phyloP scores from a whole-genome alignment of 2,329 filamentous ascomycete genomes.

The Cladophialophora bantiana region DNA sequence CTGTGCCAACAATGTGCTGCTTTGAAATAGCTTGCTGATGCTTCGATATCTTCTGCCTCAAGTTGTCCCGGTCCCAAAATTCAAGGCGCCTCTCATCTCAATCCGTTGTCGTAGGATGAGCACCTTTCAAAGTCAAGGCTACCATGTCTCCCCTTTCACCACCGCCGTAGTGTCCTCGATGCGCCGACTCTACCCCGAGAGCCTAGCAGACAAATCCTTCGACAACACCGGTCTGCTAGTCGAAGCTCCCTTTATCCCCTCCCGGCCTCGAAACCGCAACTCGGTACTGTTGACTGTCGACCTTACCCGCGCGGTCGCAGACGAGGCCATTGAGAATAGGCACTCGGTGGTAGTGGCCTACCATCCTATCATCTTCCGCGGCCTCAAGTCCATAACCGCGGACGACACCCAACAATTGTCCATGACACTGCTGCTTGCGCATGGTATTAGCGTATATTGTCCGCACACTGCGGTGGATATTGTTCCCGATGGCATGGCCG shows the following conservation, averaged over 20 bases:
- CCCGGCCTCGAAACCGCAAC: conserved; percentile 63
- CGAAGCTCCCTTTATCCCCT: conserved; percentile 69
- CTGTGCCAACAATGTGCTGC: conserved; percentile 4
- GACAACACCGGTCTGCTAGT: conserved; percentile 91
- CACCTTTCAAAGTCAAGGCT: conserved; percentile 11
- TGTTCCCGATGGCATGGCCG: conserved; percentile 81
- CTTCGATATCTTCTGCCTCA: conserved; percentile 21
- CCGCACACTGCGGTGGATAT: conserved; percentile 96
- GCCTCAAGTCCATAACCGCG: conserved; percentile 85
- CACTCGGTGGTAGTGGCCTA: conserved; percentile 87
- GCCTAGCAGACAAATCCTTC: conserved; percentile 86
- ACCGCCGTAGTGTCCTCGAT: conserved; percentile 77
- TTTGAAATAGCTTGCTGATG: conserved; percentile 15
- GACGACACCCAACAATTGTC: conserved; percentile 85
- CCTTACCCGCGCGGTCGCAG: conserved; percentile 83
- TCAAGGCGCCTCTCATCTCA: conserved; percentile 10
- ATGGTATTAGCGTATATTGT: conserved; percentile 93
- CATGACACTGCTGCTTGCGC: conserved; percentile 79
- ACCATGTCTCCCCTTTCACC: conserved; percentile 64
- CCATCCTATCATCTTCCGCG: conserved; percentile 96
- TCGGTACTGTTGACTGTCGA: conserved; percentile 86
- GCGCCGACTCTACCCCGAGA: conserved; percentile 86
- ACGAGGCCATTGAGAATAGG: conserved; percentile 81
- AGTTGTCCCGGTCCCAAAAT: conserved; percentile 2
- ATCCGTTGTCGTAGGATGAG: conserved; percentile 27